Conservation (phyloP, 495 filamentous ascomycete genomes). For the Podospora appendiculata region DNA sequence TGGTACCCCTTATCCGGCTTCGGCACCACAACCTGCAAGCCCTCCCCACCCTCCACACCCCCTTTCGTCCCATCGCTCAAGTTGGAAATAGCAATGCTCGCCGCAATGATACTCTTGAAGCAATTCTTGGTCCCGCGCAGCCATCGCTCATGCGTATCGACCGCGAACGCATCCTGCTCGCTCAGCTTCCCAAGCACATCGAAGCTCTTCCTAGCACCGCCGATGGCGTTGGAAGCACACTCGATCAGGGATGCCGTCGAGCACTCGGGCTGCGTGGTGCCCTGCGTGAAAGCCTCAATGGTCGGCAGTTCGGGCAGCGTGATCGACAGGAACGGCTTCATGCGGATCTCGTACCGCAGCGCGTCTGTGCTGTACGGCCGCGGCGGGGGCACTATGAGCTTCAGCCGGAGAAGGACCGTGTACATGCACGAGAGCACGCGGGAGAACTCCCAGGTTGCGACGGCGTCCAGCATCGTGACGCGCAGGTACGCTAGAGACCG, state of each 20-base stretch:
- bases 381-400: conserved; percentile 48
- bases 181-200: conserved; percentile 48
- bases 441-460: conserved; percentile 62
- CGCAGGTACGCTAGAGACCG: conserved; percentile 53
- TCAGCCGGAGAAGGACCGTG: conserved; percentile 53
- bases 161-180: conserved; percentile 36
- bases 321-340: conserved; percentile 77
- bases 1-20: conserved; percentile 51
- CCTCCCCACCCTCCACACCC: conserved; percentile 21
- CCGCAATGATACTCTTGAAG: conserved; percentile 57
- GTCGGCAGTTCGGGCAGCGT: conserved; percentile 62
- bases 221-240: conserved; percentile 51
- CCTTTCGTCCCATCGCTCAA: conserved; percentile 31
- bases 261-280: conserved; percentile 29
- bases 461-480: conserved; percentile 55
- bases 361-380: conserved; percentile 63
- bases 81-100: conserved; percentile 53
- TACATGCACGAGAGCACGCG: conserved; percentile 61
- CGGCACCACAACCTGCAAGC: conserved; percentile 48
- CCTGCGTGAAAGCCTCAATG: conserved; percentile 49
- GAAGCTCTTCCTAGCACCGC: conserved; percentile 56
- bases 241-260: conserved; percentile 42
- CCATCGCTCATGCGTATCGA: conserved; percentile 52
- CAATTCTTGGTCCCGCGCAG: conserved; percentile 47
- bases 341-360: conserved; percentile 77